Base-by-base conservation (phyloP, 306 rosid genomes). In the Lathyrus oleraceus region DNA sequence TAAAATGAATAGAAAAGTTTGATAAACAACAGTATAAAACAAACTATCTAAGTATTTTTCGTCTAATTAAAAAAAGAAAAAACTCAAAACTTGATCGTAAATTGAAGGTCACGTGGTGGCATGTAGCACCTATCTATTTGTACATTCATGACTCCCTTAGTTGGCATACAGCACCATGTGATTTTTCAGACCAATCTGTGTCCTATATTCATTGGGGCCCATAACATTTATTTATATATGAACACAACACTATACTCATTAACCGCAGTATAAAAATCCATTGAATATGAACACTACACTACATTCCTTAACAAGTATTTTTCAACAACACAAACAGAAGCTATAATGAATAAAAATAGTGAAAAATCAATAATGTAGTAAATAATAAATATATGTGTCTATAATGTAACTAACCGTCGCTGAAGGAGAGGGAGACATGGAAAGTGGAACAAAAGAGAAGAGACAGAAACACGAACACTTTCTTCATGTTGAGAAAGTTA, bases 331-430 rank as follows among this genome's bases (percentile, higher is more conserved):
- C 2, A 17, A 17, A 12, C 9, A 49, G 1, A 17, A 17, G 2
- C 57, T 8, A 35, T 7, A 51, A 9, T 19, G 57, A 51, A 51
- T 11, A 23, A 12, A 54, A 54, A 23, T 9, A 10, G 27, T 17
- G 13, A 51, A 51, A 16, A 17, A 4, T 25, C 13, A 21, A 53
- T 53, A 53, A 52, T 52, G n/a, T 45, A 66, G 14, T 23, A 65
- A 5, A 25, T 14, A 14, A 10, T 12, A 21, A 0, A n/a, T 27
- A 10, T 52, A 4, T 52, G 59, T 52, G 10, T 20, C 5, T 19
- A 27, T 19, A 8, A 5, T 19, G 68, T 12, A 69, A 57, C 87
- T 77, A 78, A 93, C 98, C 98, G 65, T 93, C 98, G 8, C 6
- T 64, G 43, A 88, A 16, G 76, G 90, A 76, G 27, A 72, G 54